phyloP scores from a whole-genome alignment of 1,284 basidiomycete genomes.

The Moesziomyces sp. region DNA sequence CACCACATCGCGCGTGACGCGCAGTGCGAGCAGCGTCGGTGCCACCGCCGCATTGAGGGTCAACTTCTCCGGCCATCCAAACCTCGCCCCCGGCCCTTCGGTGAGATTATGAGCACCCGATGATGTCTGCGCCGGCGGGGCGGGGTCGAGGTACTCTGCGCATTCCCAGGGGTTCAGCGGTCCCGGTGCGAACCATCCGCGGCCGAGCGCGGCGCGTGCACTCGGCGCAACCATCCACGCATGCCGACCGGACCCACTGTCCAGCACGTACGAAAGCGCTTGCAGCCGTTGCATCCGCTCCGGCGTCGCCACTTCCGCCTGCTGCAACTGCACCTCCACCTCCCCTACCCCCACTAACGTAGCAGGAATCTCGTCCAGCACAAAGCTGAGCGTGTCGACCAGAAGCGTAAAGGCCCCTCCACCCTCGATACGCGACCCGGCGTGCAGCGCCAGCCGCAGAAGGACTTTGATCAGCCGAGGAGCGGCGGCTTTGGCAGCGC shows the following conservation, averaged over 20 bases:
- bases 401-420: constrained; percentile 12
- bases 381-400: constrained; percentile 36
- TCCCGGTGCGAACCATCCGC: constrained; percentile 34
- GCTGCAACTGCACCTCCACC: constrained; percentile 20
- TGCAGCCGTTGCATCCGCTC: constrained; percentile 19
- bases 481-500: constrained; percentile 14
- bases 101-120: too few relatives aligned
- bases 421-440: constrained; percentile 13
- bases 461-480: constrained; percentile 27
- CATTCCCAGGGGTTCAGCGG: constrained; percentile 46
- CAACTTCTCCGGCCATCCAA: constrained; percentile 27
- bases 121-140: neutral
- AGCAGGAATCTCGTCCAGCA: constrained; percentile 47
- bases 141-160: constrained; percentile 39
- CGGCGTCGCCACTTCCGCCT: constrained; percentile 16
- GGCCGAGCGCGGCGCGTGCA: constrained; percentile 23
- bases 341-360: constrained; percentile 13
- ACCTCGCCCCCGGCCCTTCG: constrained; percentile 12
- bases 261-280: constrained; percentile 22
- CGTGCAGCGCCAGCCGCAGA: constrained; percentile 17
- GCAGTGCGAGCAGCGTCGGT: constrained; percentile 19
- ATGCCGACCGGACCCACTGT: constrained; percentile 1
- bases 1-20: constrained; percentile 41
- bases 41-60: constrained; percentile 38
- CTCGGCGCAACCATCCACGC: constrained; percentile 25